A percentile compares a stretch with the other conserved stretches of the same genome.
Evolutionary conservation across 1,284 basidiomycete genomes (phyloP).

Genomic region (Trichosporon coremiiforme): DNA sequence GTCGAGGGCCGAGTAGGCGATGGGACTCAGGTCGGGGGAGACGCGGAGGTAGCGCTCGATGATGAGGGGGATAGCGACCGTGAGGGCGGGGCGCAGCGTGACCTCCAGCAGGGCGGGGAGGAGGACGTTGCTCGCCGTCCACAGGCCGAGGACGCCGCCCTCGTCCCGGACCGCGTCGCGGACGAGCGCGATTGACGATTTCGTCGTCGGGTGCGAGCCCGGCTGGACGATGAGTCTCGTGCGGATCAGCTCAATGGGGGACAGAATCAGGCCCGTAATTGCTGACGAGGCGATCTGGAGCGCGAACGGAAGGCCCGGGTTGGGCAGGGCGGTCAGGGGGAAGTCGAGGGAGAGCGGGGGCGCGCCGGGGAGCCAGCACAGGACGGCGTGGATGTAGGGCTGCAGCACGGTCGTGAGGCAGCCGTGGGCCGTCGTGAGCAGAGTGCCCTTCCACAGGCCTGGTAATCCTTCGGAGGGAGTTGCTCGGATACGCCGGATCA

Average conservation of each 20-base stretch:
- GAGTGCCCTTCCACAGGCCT: slow-evolving; percentile 83
- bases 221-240: slow-evolving; percentile 62
- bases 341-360: slow-evolving; percentile 56
- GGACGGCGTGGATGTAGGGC: slow-evolving; percentile 66
- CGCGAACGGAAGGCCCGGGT: slow-evolving; percentile 68
- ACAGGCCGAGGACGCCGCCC: slow-evolving; percentile 79
- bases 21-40: slow-evolving; percentile 76
- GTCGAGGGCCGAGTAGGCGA: slow-evolving; percentile 80
- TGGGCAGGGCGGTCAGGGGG: slow-evolving; percentile 65
- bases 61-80: slow-evolving; percentile 65
- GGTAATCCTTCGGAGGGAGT: slow-evolving; percentile 86
- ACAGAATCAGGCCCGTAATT: slow-evolving; percentile 79
- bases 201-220: slow-evolving; percentile 65
- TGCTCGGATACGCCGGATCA: slow-evolving; percentile 83
- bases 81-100: slow-evolving; percentile 70
- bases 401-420: slow-evolving; percentile 53
- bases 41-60: slow-evolving; percentile 70
- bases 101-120: slow-evolving; percentile 86
- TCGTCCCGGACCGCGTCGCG: slow-evolving; percentile 76
- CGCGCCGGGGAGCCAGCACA: slow-evolving; percentile 59
- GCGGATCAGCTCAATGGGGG: slow-evolving; percentile 62
- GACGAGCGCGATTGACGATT: slow-evolving; percentile 70
- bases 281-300: slow-evolving; percentile 73
- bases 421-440: slow-evolving; percentile 50
- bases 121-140: slow-evolving; percentile 84